A percentile compares a stretch with the other conserved stretches of the same genome.
These are phyloP conservation scores for Rhododendron vialii DNA, from an alignment of 148 eudicot genomes.

Conservation along the genomic window DNA sequence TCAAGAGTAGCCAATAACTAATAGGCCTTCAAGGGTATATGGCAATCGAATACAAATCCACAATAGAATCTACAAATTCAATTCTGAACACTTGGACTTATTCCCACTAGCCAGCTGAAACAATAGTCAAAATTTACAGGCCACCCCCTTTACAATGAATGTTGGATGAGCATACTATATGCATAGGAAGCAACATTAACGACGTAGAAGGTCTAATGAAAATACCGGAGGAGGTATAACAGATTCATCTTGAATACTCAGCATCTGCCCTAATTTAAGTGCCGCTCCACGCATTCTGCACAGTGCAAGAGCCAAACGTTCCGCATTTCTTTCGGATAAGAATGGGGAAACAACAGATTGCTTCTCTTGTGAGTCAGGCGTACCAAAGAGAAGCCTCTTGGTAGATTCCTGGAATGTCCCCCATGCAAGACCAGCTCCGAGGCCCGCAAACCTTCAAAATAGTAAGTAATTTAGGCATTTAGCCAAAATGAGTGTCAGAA, in stretches of 20 bases:
- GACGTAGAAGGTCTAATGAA: constrained; percentile 9
- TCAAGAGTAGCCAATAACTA: neutral
- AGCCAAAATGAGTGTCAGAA: neutral
- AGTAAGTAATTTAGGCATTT: neutral
- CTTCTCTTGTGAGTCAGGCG: constrained; percentile 31
- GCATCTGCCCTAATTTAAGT: constrained; percentile 92
- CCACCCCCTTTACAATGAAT: neutral
- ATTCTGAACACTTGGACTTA: neutral
- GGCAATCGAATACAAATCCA: neutral
- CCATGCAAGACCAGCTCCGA: constrained; percentile 99
- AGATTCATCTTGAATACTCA: constrained; percentile 96
- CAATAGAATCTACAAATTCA: neutral
- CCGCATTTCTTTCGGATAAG: constrained; percentile 83
- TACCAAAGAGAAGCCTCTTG: constrained; percentile 67
- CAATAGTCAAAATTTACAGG: neutral
- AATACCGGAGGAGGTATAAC: constrained; percentile 92
- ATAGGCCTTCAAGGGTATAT: neutral
- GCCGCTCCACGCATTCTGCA: constrained; percentile 99
- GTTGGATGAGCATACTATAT: neutral
- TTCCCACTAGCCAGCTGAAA: neutral
- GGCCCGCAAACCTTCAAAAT: constrained; percentile 72
- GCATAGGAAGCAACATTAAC: neutral
- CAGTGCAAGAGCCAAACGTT: constrained; percentile 90
- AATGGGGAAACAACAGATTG: constrained; percentile 64
- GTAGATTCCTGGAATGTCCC: constrained; percentile 94